Evolutionary conservation across 1,284 basidiomycete genomes (phyloP), one percentile per base, ranked within the genome.

Genomic region (Cutaneotrichosporon mucoides): DNA sequence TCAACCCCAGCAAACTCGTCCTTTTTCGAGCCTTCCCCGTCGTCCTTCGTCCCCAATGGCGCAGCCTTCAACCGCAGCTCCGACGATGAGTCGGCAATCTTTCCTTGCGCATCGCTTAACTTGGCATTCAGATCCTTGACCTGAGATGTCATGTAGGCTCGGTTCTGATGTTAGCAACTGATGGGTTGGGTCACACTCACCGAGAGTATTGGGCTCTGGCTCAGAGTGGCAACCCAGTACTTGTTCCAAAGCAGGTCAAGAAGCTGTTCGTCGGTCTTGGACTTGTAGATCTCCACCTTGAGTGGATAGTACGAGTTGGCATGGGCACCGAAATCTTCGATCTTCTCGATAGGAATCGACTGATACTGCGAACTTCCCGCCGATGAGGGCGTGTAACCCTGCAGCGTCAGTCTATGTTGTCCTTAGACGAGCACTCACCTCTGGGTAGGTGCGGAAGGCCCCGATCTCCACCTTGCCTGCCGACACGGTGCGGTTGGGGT

Each of bases 401-500:
- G 33, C 16, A 33, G 24, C n/a, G 40, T 53, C 9, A 53, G 46
- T 35, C n/a, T 16, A 15, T 16, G 36, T 15, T 12, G 24, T 6
- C n/a, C 9, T 8, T 5, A 9, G 5, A 49, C 24, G 8, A 24
- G 24, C 24, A 24, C 45, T 10, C 53, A 80, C 80, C 76, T 92
- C 89, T 1, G 95, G 95, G 73, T 90, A 99, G 0, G 95, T 98
- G 55, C 95, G 84, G 83, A 99, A 99, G 2, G 95, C 95, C 56
- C 95, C 95, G 66, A 99, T 98, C 76, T 98, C 95, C 43, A 99
- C 96, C 79, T 93, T 93, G 16, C 95, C 96, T 0, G 93, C 92
- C 5, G 92, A 96, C 68, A 99, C 89, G 36, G 96, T 99, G 62
- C 96, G 89, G 79, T 97, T 98, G 12, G 95, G 95, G 76, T 99